Evolutionary conservation across 2,329 filamentous ascomycete species (phyloP).

Genomic region (Apiospora sp.): DNA sequence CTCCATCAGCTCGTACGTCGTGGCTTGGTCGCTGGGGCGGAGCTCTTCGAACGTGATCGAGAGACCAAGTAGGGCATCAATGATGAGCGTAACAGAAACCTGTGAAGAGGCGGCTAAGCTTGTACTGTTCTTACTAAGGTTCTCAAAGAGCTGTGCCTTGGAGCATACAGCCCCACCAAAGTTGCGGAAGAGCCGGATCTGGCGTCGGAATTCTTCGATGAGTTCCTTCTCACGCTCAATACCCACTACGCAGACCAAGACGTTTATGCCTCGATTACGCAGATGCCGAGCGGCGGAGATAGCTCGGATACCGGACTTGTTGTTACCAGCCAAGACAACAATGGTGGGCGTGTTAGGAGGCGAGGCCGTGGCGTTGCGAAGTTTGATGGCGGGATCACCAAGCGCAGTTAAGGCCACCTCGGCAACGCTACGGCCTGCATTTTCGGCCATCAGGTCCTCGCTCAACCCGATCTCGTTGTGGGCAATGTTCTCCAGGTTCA

Average conservation of each 20-base stretch:
- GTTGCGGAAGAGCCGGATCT: slow-evolving; percentile 84
- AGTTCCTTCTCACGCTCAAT: slow-evolving; percentile 84
- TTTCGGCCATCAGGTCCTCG: slow-evolving; percentile 91
- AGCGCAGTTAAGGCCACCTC: slow-evolving; percentile 80
- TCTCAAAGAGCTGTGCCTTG: slow-evolving; percentile 69
- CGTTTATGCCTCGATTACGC: slow-evolving; percentile 80
- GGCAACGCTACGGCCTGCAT: slow-evolving; percentile 86
- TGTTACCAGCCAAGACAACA: slow-evolving; percentile 93
- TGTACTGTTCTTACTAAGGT: slow-evolving; percentile 57
- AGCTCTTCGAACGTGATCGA: slow-evolving; percentile 91
- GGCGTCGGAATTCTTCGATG: slow-evolving; percentile 80
- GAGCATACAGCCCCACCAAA: slow-evolving; percentile 77
- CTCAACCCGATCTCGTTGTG: slow-evolving; percentile 86
- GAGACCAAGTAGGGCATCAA: slow-evolving; percentile 88
- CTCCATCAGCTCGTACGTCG: slow-evolving; percentile 87
- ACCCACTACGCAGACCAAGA: slow-evolving; percentile 84
- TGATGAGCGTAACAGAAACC: slow-evolving; percentile 44
- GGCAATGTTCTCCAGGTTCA: slow-evolving; percentile 91
- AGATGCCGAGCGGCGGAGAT: slow-evolving; percentile 88
- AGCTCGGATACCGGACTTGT: slow-evolving; percentile 85
- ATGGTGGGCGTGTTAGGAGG: slow-evolving; percentile 50
- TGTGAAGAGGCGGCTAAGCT: slow-evolving; percentile 39
- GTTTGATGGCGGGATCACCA: slow-evolving; percentile 66
- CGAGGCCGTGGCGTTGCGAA: slow-evolving; percentile 50
- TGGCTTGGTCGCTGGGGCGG: slow-evolving; percentile 80